Evolutionary conservation across 2,329 filamentous ascomycete genomes (phyloP).

Genomic region (Alternaria conjuncta): DNA sequence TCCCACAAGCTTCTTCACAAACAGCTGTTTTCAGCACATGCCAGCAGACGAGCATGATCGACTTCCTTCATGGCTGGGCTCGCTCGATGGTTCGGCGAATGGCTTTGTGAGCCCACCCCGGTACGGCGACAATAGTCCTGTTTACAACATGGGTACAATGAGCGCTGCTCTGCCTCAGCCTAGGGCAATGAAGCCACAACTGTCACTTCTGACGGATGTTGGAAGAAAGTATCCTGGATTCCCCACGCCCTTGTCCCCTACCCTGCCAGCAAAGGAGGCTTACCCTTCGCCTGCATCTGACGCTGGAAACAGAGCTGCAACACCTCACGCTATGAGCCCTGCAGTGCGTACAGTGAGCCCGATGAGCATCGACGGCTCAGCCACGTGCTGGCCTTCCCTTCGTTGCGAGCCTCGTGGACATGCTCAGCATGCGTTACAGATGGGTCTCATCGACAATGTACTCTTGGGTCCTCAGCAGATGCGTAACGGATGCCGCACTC

Average conservation of each 20-base stretch:
- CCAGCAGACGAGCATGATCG: background rate
- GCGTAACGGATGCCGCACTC: background rate
- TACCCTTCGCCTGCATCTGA: slow-evolving; percentile 39
- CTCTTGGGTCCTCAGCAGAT: background rate
- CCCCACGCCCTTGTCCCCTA: slow-evolving; percentile 40
- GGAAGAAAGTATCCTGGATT: slow-evolving; percentile 43
- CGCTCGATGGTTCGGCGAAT: slow-evolving; percentile 18
- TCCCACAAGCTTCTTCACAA: slow-evolving; percentile 22
- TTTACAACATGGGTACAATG: slow-evolving; percentile 28
- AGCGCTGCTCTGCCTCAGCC: slow-evolving; percentile 6
- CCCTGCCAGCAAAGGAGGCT: slow-evolving; percentile 30
- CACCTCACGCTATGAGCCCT: slow-evolving; percentile 18
- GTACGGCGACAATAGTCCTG: slow-evolving; percentile 6
- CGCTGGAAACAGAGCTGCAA: slow-evolving; percentile 12
- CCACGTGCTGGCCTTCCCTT: slow-evolving; percentile 27
- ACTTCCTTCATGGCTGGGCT: slow-evolving; percentile 18
- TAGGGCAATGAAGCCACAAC: slow-evolving; percentile 9
- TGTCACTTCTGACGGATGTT: slow-evolving; percentile 37
- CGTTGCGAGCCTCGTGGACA: slow-evolving; percentile 21
- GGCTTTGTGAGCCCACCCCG: slow-evolving; percentile 3
- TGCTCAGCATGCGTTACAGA: slow-evolving; percentile 15
- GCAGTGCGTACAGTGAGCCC: slow-evolving; percentile 19
- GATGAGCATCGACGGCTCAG: slow-evolving; percentile 37
- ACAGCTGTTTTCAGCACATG: slow-evolving; percentile 15
- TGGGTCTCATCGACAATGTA: slow-evolving; percentile 24